A percentile compares a stretch with the other conserved stretches of the same genome.
phyloP scores from a whole-genome alignment of 78 protist genomes.

The Monocercomonoides exilis region DNA sequence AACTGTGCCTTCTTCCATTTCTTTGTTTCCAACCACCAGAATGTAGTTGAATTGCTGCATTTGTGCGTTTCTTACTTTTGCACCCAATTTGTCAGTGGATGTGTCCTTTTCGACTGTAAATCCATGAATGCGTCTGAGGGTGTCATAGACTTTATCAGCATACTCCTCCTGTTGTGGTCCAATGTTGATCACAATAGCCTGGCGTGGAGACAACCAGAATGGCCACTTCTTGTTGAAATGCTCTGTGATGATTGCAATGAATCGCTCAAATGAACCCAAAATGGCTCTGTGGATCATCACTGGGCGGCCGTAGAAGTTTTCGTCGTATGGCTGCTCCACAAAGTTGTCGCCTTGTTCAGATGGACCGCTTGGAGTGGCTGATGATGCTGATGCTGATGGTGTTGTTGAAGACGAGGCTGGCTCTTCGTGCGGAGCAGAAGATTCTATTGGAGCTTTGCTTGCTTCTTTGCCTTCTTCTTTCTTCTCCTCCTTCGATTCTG shows the following conservation, averaged over 20 bases:
- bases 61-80: constrained; percentile 73
- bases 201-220: constrained; percentile 98
- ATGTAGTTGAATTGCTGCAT: constrained; percentile 72
- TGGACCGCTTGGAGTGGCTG: not conserved
- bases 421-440: not conserved
- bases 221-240: constrained; percentile 92
- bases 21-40: constrained; percentile 78
- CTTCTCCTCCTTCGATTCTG: constrained; percentile 7
- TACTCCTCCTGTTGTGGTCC: not conserved
- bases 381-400: not conserved
- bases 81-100: constrained; percentile 30
- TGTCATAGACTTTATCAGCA: not conserved
- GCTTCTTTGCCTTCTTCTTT: too few relatives aligned
- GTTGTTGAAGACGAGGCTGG: too few relatives aligned
- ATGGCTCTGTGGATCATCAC: constrained; percentile 99
- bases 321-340: not conserved
- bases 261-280: constrained; percentile 92
- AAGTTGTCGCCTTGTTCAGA: constrained; percentile 13
- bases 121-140: constrained; percentile 22
- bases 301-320: constrained; percentile 53
- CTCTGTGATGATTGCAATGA: constrained; percentile 93
- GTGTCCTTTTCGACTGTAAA: constrained; percentile 60
- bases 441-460: too few relatives aligned
- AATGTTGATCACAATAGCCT: constrained; percentile 70
- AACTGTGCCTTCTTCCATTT: constrained; percentile 52